Percentiles rank a stretch among this genome's conserved stretches.
These are phyloP conservation scores for Fusarium redolens DNA, from an alignment of 2,329 filamentous ascomycete genomes.

Conservation along the genomic window DNA sequence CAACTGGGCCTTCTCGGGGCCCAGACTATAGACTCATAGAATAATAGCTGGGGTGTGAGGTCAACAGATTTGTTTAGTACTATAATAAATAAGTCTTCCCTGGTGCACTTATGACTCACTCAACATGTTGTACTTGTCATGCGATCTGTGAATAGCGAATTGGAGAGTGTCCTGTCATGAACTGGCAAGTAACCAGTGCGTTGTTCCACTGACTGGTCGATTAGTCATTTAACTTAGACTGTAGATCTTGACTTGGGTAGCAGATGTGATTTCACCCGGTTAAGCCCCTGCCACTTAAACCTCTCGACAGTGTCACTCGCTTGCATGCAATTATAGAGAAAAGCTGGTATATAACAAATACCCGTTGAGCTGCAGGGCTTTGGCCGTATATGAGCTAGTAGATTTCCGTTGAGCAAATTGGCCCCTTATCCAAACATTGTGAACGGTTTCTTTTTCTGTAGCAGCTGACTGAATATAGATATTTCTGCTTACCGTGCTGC, in stretches of 20 bases:
- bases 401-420: no score
- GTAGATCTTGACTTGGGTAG: background rate
- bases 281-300: no score
- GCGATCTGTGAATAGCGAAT: accelerated
- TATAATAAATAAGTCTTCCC: background rate
- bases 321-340: no score
- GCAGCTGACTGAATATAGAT: no score
- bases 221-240: background rate
- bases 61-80: background rate
- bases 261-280: no score
- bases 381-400: no score
- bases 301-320: no score
- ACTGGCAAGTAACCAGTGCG: accelerated
- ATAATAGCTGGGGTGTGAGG: background rate
- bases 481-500: no score
- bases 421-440: no score
- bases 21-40: background rate
- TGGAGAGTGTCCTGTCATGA: accelerated
- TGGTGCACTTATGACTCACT: background rate
- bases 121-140: accelerated
- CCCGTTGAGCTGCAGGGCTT: no score
- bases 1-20: background rate
- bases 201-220: accelerated
- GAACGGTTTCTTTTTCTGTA: no score
- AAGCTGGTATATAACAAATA: no score